phyloP scores from a whole-genome alignment of 2,329 filamentous ascomycete species.

The Xylaria arbuscula region DNA sequence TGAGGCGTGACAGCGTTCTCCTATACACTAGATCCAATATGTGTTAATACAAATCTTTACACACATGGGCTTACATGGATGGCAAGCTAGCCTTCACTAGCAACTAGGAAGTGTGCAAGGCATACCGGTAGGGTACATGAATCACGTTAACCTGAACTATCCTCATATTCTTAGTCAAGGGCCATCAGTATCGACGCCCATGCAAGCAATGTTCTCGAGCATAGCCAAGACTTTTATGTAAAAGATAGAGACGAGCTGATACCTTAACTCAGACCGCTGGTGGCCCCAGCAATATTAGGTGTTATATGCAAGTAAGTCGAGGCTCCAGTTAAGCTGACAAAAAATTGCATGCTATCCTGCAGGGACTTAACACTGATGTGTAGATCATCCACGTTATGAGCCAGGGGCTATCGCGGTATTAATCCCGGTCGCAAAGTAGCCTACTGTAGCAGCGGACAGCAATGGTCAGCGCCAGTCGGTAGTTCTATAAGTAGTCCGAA shows the following conservation, averaged over 20 bases:
- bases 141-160: neutral
- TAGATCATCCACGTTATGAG: neutral
- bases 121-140: neutral
- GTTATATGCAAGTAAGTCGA: neutral
- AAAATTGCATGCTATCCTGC: constrained; percentile 18
- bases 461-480: neutral
- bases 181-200: neutral
- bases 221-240: neutral
- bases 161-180: neutral
- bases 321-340: constrained; percentile 21
- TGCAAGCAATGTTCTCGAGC: neutral
- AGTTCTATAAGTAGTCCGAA: neutral
- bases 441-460: neutral
- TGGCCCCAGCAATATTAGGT: neutral
- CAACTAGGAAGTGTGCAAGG: neutral
- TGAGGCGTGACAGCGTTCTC: neutral
- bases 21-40: neutral
- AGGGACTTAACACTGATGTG: neutral
- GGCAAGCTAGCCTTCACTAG: constrained; percentile 3
- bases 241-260: neutral
- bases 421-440: constrained; percentile 10
- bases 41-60: constrained; percentile 12
- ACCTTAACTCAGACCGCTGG: neutral
- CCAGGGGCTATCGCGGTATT: constrained; percentile 3
- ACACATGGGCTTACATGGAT: constrained; percentile 14